Percentiles rank a stretch among this genome's conserved stretches.
Conservation (phyloP, 2,329 filamentous ascomycete species). For the Monosporascus sp. region DNA sequence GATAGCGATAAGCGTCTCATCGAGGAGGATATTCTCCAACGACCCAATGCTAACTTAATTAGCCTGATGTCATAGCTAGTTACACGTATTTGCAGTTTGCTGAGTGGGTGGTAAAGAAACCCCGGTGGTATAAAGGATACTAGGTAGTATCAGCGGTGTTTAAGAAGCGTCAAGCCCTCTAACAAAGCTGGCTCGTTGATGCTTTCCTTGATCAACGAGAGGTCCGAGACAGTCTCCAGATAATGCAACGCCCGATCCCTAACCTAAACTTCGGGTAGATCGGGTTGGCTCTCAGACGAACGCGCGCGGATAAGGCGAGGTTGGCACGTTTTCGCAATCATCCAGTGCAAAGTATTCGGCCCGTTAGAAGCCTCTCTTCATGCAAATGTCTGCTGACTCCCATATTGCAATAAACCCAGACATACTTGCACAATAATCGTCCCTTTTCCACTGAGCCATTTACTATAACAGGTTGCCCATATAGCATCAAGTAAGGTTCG, state of each 20-base stretch:
- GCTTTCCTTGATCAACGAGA: not conserved
- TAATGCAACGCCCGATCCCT: not conserved
- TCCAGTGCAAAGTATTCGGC: not conserved
- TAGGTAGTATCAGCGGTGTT: not conserved
- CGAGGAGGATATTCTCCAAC: no score
- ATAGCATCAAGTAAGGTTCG: no score
- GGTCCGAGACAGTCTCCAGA: not conserved
- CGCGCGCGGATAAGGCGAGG: not conserved
- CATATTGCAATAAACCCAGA: not conserved
- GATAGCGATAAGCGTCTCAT: no score
- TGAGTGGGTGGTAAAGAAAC: no score
- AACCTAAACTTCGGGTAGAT: not conserved
- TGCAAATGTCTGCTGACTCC: not conserved
- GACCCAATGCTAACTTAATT: no score
- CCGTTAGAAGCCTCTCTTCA: not conserved
- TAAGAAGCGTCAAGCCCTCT: not conserved
- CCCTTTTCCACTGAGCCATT: no score
- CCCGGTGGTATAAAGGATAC: not conserved
- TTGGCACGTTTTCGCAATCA: not conserved
- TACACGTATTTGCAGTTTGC: no score
- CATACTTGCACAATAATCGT: not conserved
- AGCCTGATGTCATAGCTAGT: no score
- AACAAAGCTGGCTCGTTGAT: not conserved
- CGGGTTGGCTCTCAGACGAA: not conserved
- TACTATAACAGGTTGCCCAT: no score